Evolutionary conservation across 208 protist genomes (phyloP).

Genomic region (Crithidia bombi): DNA sequence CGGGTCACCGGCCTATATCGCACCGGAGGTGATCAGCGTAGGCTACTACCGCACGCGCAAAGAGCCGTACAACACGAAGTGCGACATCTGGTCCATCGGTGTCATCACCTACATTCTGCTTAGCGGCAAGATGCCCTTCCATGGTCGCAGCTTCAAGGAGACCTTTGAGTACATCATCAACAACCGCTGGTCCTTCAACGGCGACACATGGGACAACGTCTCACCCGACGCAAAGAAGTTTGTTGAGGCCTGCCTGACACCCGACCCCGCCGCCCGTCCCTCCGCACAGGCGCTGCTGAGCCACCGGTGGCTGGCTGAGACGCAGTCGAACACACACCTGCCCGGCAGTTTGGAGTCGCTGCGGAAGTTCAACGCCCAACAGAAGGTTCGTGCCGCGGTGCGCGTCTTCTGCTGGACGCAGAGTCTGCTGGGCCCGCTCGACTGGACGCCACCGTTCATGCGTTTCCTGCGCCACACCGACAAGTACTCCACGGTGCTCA

Average conservation of each 20-base stretch:
- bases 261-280: slow-evolving; percentile 65
- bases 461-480: slow-evolving; percentile 78
- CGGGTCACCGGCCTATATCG: slow-evolving; percentile 83
- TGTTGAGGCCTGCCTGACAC: slow-evolving; percentile 64
- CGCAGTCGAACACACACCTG: slow-evolving; percentile 60
- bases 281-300: slow-evolving; percentile 64
- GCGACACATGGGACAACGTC: slow-evolving; percentile 59
- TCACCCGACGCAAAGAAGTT: slow-evolving; percentile 61
- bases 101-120: slow-evolving; percentile 86
- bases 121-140: slow-evolving; percentile 79
- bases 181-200: slow-evolving; percentile 62
- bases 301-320: slow-evolving; percentile 65
- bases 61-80: slow-evolving; percentile 74
- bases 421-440: slow-evolving; percentile 58
- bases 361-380: slow-evolving; percentile 62
- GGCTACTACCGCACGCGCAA: slow-evolving; percentile 57
- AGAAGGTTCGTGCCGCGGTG: slow-evolving; percentile 68
- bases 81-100: slow-evolving; percentile 88
- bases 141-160: slow-evolving; percentile 59
- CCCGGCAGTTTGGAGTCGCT: slow-evolving; percentile 52
- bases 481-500: slow-evolving; percentile 68
- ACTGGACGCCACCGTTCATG: slow-evolving; percentile 80
- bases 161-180: slow-evolving; percentile 71
- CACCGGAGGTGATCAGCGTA: slow-evolving; percentile 79
- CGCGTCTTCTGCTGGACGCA: slow-evolving; percentile 73